Conservation (phyloP, 805 yeast species). For the Schizosaccharomyces cryophilus region DNA sequence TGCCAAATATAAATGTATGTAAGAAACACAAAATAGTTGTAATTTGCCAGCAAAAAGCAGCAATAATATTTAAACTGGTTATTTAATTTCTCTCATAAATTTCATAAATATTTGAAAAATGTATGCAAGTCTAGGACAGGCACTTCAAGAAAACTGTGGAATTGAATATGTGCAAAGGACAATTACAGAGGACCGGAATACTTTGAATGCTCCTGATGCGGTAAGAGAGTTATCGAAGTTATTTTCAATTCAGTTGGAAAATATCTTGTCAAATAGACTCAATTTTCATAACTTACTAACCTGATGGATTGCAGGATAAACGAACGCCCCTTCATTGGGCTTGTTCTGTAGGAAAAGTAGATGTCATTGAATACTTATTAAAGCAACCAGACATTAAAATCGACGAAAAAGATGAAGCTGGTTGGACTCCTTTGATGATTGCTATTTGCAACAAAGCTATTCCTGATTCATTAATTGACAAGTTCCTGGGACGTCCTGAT, state of each 20-base stretch:
- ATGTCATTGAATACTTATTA: neutral
- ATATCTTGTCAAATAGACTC: too few species aligned
- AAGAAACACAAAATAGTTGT: too few species aligned
- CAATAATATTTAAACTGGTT: too few species aligned
- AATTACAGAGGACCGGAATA: neutral
- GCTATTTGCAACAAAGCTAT: neutral
- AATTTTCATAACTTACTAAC: neutral
- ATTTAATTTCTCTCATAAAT: too few species aligned
- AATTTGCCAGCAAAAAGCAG: too few species aligned
- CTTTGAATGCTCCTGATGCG: neutral
- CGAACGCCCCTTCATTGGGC: constrained; percentile 3
- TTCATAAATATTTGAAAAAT: neutral
- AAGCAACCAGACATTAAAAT: neutral
- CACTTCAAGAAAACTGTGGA: neutral
- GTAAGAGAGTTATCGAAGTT: neutral
- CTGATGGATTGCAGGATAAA: neutral
- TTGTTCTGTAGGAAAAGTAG: neutral
- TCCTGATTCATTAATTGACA: neutral
- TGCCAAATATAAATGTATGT: too few species aligned
- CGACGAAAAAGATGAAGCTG: neutral
- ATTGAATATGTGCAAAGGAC: neutral
- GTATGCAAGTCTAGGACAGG: neutral
- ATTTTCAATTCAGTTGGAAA: neutral
- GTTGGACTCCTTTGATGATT: constrained; percentile 3
- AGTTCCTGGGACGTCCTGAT: neutral